Percentiles rank a stretch among this genome's conserved stretches.
Evolutionary conservation across 768 basidiomycete species (phyloP).

Genomic region (Cystofilobasidium macerans): DNA sequence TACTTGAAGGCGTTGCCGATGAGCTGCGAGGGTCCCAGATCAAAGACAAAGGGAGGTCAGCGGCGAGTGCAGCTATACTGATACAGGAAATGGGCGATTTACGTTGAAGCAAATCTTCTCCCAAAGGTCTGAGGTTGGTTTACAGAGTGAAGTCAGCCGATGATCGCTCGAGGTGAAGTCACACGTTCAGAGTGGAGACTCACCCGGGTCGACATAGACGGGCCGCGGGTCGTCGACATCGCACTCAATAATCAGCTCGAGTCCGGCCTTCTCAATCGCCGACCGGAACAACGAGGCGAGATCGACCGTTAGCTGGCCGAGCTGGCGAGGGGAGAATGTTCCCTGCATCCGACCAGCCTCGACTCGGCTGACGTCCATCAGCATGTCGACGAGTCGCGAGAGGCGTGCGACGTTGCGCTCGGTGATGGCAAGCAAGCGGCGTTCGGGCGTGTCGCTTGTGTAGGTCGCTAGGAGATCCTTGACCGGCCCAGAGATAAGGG

Average conservation of each 20-base stretch:
- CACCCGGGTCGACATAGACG: no score
- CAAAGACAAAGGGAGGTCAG: constrained; percentile 14
- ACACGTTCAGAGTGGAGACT: no score
- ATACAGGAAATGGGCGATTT: no score
- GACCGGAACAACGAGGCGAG: constrained; percentile 38
- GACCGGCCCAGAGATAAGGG: constrained; percentile 34
- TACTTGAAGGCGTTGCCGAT: constrained; percentile 33
- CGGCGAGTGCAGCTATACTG: no score
- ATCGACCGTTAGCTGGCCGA: constrained; percentile 37
- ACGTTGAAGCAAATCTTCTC: constrained; percentile 32
- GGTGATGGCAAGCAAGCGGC: constrained; percentile 29
- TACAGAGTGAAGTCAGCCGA: no score
- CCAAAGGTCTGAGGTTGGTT: constrained; percentile 39
- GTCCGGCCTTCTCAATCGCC: constrained; percentile 38
- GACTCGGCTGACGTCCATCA: constrained; percentile 35
- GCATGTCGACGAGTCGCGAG: constrained; percentile 38
- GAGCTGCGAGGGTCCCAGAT: constrained; percentile 29
- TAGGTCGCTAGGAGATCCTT: constrained; percentile 26
- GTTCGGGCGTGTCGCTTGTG: constrained; percentile 25
- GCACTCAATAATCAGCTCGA: constrained; percentile 35
- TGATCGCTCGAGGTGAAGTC: no score
- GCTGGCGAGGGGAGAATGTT: constrained; percentile 37
- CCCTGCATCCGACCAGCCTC: constrained; percentile 38
- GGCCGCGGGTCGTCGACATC: constrained; percentile 31
- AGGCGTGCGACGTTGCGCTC: constrained; percentile 39